These are phyloP conservation scores for Ogataea methylovora DNA, from an alignment of 805 yeast genomes.

Conservation along the genomic window DNA sequence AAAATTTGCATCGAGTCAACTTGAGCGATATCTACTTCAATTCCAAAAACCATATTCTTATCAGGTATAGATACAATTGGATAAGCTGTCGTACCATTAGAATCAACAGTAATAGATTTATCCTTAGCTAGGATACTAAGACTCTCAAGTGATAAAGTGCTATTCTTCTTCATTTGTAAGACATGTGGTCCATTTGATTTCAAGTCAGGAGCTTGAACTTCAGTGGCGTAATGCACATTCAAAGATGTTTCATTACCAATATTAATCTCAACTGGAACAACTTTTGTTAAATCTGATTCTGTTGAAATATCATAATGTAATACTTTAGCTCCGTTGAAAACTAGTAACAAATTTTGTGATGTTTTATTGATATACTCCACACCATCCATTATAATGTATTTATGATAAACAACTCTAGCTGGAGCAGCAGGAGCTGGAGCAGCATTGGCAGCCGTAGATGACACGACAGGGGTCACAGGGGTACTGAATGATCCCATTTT, in stretches of 20 bases:
- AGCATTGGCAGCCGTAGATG: constrained; percentile 10
- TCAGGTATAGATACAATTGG: constrained; percentile 40
- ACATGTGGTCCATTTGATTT: not conserved
- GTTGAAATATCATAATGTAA: constrained; percentile 22
- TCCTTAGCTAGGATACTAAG: not conserved
- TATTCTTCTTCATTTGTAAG: not conserved
- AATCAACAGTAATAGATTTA: constrained; percentile 10
- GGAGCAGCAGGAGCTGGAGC: not conserved
- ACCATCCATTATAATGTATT: constrained; percentile 14
- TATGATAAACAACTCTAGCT: constrained; percentile 14
- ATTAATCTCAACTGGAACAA: constrained; percentile 21
- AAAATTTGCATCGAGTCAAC: constrained; percentile 11
- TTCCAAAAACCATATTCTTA: constrained; percentile 41
- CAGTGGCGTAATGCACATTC: not conserved
- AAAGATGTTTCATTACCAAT: constrained; percentile 23
- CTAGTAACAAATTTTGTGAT: constrained; percentile 15
- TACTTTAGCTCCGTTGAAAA: constrained; percentile 27
- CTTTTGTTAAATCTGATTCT: constrained; percentile 13
- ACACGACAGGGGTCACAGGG: no score
- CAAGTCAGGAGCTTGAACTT: not conserved
- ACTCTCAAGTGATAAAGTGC: not conserved
- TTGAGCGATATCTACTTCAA: constrained; percentile 32
- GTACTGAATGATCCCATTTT: no score
- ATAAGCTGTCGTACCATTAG: constrained; percentile 32
- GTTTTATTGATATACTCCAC: constrained; percentile 26